Percentiles rank a stretch among this genome's conserved stretches.
phyloP scores from a whole-genome alignment of 2,329 filamentous ascomycete species.

The Aspergillus sp. region DNA sequence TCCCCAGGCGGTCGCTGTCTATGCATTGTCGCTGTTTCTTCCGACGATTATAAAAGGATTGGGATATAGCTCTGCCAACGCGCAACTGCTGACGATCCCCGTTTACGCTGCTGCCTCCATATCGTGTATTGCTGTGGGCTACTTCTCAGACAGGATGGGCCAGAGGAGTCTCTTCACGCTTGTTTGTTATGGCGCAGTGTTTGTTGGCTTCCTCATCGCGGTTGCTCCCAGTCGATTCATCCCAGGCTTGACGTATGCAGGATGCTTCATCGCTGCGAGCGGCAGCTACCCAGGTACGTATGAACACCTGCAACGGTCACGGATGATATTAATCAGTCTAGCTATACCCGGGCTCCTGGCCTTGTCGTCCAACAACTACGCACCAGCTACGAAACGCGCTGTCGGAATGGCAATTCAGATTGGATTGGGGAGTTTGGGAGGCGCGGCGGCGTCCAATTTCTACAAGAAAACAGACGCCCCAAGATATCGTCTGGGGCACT shows the following conservation, averaged over 20 bases:
- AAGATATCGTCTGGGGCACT: constrained; percentile 14
- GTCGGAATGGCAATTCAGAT: constrained; percentile 66
- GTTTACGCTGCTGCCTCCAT: constrained; percentile 41
- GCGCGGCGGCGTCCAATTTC: constrained; percentile 14
- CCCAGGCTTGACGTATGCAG: constrained; percentile 48
- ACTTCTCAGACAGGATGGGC: constrained; percentile 55
- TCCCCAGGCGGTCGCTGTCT: background rate
- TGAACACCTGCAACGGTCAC: constrained; percentile 25
- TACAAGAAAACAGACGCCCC: constrained; percentile 14
- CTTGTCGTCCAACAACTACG: constrained; percentile 56
- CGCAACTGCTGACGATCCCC: constrained; percentile 42
- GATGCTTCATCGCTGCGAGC: constrained; percentile 45
- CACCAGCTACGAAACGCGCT: constrained; percentile 56
- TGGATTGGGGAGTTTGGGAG: constrained; percentile 55
- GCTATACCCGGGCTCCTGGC: constrained; percentile 46
- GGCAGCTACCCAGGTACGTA: constrained; percentile 16
- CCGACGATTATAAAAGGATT: constrained; percentile 44
- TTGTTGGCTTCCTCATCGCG: constrained; percentile 53
- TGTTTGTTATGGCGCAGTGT: constrained; percentile 29
- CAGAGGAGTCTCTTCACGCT: constrained; percentile 57
- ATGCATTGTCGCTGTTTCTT: constrained; percentile 41
- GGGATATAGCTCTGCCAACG: constrained; percentile 39
- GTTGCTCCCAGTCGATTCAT: constrained; percentile 36
- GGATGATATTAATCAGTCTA: constrained; percentile 5
- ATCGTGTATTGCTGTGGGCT: constrained; percentile 48